Evolutionary conservation across 2,329 filamentous ascomycete genomes (phyloP).

Genomic region (Colletotrichum noveboracense): DNA sequence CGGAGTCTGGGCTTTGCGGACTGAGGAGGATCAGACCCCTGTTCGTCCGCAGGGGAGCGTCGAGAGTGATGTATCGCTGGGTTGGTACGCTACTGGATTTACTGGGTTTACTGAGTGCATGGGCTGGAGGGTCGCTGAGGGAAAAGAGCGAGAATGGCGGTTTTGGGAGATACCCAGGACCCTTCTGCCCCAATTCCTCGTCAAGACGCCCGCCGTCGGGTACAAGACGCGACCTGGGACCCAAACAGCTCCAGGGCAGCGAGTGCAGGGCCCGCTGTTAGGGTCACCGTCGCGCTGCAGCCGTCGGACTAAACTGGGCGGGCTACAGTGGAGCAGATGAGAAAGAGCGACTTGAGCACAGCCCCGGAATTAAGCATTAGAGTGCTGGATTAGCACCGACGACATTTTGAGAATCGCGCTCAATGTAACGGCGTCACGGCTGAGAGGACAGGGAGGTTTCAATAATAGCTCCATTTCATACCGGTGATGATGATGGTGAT

Average conservation of each 20-base stretch:
- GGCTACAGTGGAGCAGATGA: not conserved
- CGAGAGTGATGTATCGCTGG: not conserved
- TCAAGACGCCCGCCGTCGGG: not conserved
- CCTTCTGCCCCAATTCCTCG: not conserved
- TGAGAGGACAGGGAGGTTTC: not conserved
- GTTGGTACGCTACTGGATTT: not conserved
- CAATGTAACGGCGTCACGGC: not conserved
- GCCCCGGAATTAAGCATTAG: slow-evolving; percentile 5
- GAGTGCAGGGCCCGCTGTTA: not conserved
- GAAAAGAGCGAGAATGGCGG: not conserved
- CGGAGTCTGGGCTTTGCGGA: slow-evolving; percentile 25
- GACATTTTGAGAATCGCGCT: not conserved
- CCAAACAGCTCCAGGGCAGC: not conserved
- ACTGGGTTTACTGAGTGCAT: not conserved
- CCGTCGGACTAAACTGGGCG: not conserved
- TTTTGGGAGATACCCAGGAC: not conserved
- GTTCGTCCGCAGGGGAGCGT: not conserved
- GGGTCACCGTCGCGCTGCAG: slow-evolving; percentile 2
- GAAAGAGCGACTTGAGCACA: not conserved
- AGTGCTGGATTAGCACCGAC: slow-evolving; percentile 1
- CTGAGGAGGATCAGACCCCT: slow-evolving; percentile 14
- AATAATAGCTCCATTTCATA: not conserved
- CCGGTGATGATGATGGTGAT: not conserved
- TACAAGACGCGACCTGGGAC: not conserved
- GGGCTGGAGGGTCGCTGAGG: not conserved